A percentile compares a stretch with the other conserved stretches of the same genome.
These are phyloP conservation scores for Neocucurbitaria cava DNA, from an alignment of 2,329 filamentous ascomycete genomes.

Conservation along the genomic window DNA sequence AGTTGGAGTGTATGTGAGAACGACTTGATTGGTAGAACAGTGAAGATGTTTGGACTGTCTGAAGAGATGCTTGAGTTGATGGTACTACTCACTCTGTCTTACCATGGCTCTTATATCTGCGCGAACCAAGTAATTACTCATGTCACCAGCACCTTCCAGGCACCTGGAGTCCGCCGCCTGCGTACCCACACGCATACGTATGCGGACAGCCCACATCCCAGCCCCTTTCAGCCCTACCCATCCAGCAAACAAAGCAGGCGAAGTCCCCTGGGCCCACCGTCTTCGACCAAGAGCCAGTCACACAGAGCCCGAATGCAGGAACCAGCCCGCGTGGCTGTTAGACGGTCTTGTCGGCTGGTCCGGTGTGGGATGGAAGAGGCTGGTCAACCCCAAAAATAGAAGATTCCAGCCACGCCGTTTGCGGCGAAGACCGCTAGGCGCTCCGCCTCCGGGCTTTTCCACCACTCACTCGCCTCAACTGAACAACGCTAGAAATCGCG, in stretches of 20 bases:
- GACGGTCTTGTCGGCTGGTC: neutral
- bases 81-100: neutral
- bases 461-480: neutral
- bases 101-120: neutral
- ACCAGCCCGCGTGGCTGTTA: neutral
- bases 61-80: neutral
- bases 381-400: neutral
- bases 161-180: neutral
- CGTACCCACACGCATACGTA: slow-evolving; percentile 1
- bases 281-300: neutral
- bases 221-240: neutral
- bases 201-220: slow-evolving; percentile 4
- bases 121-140: neutral
- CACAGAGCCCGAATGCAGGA: neutral
- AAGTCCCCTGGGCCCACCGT: neutral
- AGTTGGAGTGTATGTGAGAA: neutral
- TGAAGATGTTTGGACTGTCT: neutral
- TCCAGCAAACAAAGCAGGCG: neutral
- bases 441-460: neutral
- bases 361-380: neutral
- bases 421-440: neutral
- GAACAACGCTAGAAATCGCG: neutral
- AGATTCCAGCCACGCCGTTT: neutral
- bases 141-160: neutral
- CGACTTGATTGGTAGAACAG: neutral